These are phyloP conservation scores for Musa itinerans DNA, from an alignment of 176 grass and related monocot species.

Conservation along the genomic window DNA sequence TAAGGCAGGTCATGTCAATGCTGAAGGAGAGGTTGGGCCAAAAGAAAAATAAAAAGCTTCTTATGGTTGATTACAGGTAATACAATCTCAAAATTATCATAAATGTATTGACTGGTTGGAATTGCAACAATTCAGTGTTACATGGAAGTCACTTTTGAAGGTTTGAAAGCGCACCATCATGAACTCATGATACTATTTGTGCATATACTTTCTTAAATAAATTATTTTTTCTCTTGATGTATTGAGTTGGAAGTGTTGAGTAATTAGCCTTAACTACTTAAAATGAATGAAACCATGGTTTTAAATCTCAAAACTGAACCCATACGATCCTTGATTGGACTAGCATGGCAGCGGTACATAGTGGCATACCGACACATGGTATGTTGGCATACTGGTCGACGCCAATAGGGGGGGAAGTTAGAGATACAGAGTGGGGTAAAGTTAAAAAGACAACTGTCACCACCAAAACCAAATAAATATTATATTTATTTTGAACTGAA, in stretches of 20 bases:
- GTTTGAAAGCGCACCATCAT: neutral
- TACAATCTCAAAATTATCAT: neutral
- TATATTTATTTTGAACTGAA: no score
- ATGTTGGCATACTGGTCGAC: no score
- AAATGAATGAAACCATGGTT: neutral
- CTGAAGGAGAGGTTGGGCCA: constrained; percentile 84
- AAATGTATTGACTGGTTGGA: neutral
- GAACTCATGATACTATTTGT: neutral
- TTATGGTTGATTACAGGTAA: constrained; percentile 75
- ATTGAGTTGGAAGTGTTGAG: neutral
- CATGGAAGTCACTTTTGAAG: neutral
- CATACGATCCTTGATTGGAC: no score
- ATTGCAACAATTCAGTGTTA: neutral
- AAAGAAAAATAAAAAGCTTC: constrained; percentile 73
- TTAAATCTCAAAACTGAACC: no score
- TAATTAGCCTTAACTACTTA: neutral
- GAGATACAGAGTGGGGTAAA: no score
- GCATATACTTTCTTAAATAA: neutral
- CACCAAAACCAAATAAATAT: no score
- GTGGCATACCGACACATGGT: no score
- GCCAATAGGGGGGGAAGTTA: no score
- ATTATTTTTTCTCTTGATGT: neutral
- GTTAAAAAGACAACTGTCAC: no score
- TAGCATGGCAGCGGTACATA: no score
- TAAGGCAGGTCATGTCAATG: constrained; percentile 68